Evolutionary conservation across 1,139 yeast genomes (phyloP).

Genomic region (Pichia sp.): DNA sequence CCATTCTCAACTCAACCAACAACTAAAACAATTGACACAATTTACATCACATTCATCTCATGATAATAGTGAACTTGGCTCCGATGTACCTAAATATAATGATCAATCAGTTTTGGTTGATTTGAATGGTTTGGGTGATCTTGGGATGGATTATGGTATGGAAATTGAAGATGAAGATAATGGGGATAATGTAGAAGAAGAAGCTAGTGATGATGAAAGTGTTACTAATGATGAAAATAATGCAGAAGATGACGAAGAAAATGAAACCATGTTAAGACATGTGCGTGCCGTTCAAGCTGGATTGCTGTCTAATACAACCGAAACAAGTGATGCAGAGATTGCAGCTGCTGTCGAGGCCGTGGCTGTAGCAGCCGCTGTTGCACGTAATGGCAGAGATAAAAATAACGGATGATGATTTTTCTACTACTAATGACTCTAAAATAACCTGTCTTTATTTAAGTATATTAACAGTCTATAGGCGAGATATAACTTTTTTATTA

Average conservation of each 20-base stretch:
- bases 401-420: no score
- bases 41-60: constrained; percentile 18
- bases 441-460: no score
- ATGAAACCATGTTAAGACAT: constrained; percentile 13
- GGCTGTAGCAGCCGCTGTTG: constrained; percentile 14
- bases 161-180: constrained; percentile 6
- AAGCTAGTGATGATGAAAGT: background rate
- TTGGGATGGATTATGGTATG: constrained; percentile 7
- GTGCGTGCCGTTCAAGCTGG: constrained; percentile 13
- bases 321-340: constrained; percentile 16
- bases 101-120: constrained; percentile 13
- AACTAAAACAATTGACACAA: constrained; percentile 23
- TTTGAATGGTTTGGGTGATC: constrained; percentile 9
- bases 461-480: no score
- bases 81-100: constrained; percentile 1
- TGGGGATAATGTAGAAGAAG: background rate
- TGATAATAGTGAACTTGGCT: constrained; percentile 8
- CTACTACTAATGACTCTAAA: no score
- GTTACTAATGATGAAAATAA: constrained; percentile 1
- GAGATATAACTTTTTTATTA: no score
- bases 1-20: constrained; percentile 28
- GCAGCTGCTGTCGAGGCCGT: constrained; percentile 19
- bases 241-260: constrained; percentile 12
- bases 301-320: constrained; percentile 5
- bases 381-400: constrained; percentile 1